Evolutionary conservation across 805 yeast species (phyloP).

Genomic region (Peterozyma toletana): DNA sequence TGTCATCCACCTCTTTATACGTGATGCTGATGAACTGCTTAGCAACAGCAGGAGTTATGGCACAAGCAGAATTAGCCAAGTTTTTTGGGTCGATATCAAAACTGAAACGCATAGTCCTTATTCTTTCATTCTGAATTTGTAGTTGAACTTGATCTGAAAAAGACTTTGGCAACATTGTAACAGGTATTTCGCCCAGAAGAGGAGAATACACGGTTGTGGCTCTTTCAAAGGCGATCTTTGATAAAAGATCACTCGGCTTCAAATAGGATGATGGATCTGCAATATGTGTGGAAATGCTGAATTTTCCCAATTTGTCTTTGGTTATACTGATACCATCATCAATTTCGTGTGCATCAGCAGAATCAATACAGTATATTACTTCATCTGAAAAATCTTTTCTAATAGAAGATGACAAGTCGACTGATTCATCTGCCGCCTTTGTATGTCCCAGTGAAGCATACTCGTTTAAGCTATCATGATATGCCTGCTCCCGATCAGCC

Average conservation of each 20-base stretch:
- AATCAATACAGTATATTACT: slow-evolving; percentile 78
- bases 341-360: slow-evolving; percentile 74
- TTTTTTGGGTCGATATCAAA: slow-evolving; percentile 14
- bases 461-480: slow-evolving; percentile 23
- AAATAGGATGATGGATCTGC: slow-evolving; percentile 83
- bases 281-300: slow-evolving; percentile 58
- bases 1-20: slow-evolving; percentile 54
- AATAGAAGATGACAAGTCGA: slow-evolving; percentile 4
- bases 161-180: slow-evolving; percentile 63
- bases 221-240: slow-evolving; percentile 52
- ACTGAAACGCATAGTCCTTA: slow-evolving; percentile 41
- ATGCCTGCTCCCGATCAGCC: slow-evolving; percentile 35
- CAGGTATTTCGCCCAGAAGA: slow-evolving; percentile 32
- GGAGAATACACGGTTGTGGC: slow-evolving; percentile 72
- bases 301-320: slow-evolving; percentile 19
- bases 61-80: slow-evolving; percentile 17
- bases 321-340: slow-evolving; percentile 84
- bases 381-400: slow-evolving; percentile 36
- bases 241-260: slow-evolving; percentile 25
- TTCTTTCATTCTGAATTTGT: slow-evolving; percentile 24
- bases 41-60: slow-evolving; percentile 33
- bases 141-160: slow-evolving; percentile 35
- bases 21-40: slow-evolving; percentile 46
- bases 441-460: not conserved
- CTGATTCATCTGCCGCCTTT: not conserved